Conservation (phyloP, 768 basidiomycete species). For the Obba rivulosa region DNA sequence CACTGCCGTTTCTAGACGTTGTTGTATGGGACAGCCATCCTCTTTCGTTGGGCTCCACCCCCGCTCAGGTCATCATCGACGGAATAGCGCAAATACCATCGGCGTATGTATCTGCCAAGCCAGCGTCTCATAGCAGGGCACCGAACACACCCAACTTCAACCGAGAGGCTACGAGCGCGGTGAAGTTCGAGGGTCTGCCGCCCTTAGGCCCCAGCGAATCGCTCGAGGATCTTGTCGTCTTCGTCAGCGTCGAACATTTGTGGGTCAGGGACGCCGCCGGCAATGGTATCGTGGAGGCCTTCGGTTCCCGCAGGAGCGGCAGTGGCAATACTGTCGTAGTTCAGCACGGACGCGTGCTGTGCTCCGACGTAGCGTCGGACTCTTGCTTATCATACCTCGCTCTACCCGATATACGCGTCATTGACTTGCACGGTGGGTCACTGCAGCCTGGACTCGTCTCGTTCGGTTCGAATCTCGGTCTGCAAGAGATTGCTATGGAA, state of each 20-base stretch:
- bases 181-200: conserved; percentile 65
- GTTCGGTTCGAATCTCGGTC: conserved; percentile 55
- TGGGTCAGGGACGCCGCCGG: conserved; percentile 16
- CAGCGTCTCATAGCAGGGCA: conserved; percentile 40
- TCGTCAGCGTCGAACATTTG: conserved; percentile 47
- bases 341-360: conserved; percentile 48
- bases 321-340: conserved; percentile 36
- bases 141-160: conserved; percentile 56
- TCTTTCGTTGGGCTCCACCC: conserved; percentile 72
- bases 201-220: conserved; percentile 43
- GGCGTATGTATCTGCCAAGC: conserved; percentile 38
- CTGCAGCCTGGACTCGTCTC: conserved; percentile 58
- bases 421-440: conserved; percentile 64
- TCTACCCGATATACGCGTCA: conserved; percentile 8
- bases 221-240: conserved; percentile 35
- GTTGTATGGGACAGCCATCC: conserved; percentile 78
- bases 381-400: conserved; percentile 8
- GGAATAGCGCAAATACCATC: conserved; percentile 60
- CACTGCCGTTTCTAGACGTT: conserved; percentile 26
- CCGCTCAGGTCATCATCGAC: conserved; percentile 77
- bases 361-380: conserved; percentile 29
- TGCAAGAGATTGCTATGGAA: conserved; percentile 61
- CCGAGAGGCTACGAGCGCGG: conserved; percentile 48
- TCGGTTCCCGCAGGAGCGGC: background rate
- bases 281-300: conserved; percentile 10